phyloP scores from a whole-genome alignment of 2,329 filamentous ascomycete species.

The Aspergillus arachidicola region DNA sequence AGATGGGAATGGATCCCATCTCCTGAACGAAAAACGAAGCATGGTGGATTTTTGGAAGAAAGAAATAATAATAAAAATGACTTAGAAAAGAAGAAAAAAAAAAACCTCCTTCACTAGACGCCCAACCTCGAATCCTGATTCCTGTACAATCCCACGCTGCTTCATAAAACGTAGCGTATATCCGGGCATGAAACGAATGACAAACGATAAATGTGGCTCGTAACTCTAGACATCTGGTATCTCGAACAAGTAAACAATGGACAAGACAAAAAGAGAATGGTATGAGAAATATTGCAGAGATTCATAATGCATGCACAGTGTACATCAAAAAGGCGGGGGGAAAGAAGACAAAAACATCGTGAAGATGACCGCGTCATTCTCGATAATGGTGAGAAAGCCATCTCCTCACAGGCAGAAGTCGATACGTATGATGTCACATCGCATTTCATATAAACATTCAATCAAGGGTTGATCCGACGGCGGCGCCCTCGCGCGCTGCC shows the following conservation, averaged over 20 bases:
- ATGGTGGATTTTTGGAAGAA: not conserved
- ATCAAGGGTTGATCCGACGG: slow-evolving; percentile 54
- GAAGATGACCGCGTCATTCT: slow-evolving; percentile 13
- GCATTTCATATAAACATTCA: not conserved
- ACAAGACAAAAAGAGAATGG: slow-evolving; percentile 1
- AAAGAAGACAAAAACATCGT: not conserved
- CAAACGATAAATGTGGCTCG: slow-evolving; percentile 8
- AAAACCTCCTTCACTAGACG: slow-evolving; percentile 9
- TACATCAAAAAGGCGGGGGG: not conserved
- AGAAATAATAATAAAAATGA: not conserved
- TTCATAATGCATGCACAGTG: slow-evolving; percentile 11
- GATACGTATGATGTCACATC: slow-evolving; percentile 1
- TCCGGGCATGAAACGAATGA: slow-evolving; percentile 14
- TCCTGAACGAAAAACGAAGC: not conserved
- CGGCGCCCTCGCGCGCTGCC: slow-evolving; percentile 80
- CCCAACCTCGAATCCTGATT: slow-evolving; percentile 4
- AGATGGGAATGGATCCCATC: not conserved
- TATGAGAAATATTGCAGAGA: slow-evolving; percentile 1
- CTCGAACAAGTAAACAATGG: slow-evolving; percentile 6
- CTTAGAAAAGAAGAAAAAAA: not conserved
- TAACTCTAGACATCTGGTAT: slow-evolving; percentile 19
- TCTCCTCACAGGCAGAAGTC: slow-evolving; percentile 1
- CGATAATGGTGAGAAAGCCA: slow-evolving; percentile 8
- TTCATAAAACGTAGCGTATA: slow-evolving; percentile 8
- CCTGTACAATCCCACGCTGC: slow-evolving; percentile 16